Evolutionary conservation across 202 grass and related monocot genomes (phyloP).

Genomic region (Carex arenaria): DNA sequence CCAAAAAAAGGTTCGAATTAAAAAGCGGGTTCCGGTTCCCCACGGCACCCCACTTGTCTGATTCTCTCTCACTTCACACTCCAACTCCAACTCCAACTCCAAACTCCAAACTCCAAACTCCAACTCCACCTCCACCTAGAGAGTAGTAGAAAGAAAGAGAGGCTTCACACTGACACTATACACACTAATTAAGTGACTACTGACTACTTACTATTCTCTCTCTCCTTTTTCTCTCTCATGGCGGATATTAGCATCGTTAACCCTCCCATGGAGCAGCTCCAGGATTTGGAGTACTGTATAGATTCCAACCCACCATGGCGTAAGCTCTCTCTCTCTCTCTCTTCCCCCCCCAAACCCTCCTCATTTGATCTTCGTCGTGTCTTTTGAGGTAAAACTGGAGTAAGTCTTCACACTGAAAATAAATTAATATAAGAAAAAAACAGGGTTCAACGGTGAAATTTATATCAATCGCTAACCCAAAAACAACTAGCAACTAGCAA

Average conservation of each 20-base stretch:
- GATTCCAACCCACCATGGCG: conserved; percentile 51
- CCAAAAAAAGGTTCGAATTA: conserved; percentile 4
- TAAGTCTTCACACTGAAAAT: background rate
- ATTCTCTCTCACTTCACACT: conserved; percentile 14
- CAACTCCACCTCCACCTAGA: too few species aligned
- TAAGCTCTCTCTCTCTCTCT: background rate
- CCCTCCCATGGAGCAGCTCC: conserved; percentile 55
- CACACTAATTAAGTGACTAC: too few species aligned
- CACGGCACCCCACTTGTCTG: background rate
- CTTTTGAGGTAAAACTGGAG: background rate
- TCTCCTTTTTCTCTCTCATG: background rate
- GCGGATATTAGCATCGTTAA: conserved; percentile 40
- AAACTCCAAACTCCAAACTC: background rate
- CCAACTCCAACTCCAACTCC: too few species aligned
- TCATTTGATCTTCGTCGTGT: background rate
- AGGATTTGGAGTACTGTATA: conserved; percentile 58
- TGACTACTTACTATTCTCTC: background rate
- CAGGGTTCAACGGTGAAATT: background rate
- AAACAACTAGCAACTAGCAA: too few species aligned
- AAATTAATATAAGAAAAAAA: background rate
- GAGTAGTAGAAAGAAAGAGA: background rate
- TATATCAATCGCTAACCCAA: background rate
- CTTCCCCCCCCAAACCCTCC: too few species aligned
- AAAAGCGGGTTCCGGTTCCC: conserved; percentile 11
- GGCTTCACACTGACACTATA: background rate